Percentiles rank a stretch among this genome's conserved stretches.
Evolutionary conservation across 2,329 filamentous ascomycete species (phyloP).

Genomic region (Paraphaeosphaeria sporulosa): DNA sequence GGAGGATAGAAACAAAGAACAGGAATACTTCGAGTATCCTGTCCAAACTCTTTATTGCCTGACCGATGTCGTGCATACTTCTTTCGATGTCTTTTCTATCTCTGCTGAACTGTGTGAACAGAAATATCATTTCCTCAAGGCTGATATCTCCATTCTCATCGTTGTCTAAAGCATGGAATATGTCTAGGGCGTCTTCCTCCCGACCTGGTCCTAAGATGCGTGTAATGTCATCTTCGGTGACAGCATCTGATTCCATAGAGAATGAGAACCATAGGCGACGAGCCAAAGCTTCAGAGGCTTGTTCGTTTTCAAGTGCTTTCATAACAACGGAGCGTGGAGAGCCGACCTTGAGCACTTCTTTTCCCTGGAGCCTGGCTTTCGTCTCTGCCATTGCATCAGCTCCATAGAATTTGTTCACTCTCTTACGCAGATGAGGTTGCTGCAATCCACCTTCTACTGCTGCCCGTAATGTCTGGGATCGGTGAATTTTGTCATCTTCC

Average conservation of each 20-base stretch:
- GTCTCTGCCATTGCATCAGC: conserved; percentile 95
- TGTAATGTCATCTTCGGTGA: conserved; percentile 81
- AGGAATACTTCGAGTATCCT: conserved; percentile 83
- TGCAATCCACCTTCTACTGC: conserved; percentile 83
- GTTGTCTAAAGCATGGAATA: conserved; percentile 79
- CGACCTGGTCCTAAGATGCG: conserved; percentile 84
- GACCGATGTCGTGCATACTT: conserved; percentile 97
- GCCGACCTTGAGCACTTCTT: conserved; percentile 92
- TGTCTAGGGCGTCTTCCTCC: conserved; percentile 82
- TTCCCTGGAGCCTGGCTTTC: conserved; percentile 74
- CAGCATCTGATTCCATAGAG: conserved; percentile 84
- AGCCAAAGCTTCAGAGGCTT: conserved; percentile 85
- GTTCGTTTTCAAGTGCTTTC: conserved; percentile 84
- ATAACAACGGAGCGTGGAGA: conserved; percentile 89
- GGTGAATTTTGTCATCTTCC: conserved; percentile 74
- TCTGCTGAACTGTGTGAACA: conserved; percentile 81
- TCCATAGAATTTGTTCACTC: conserved; percentile 48
- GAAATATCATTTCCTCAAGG: conserved; percentile 92
- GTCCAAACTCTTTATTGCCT: conserved; percentile 91
- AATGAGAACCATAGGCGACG: conserved; percentile 98
- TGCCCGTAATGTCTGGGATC: conserved; percentile 77
- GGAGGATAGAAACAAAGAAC: conserved; percentile 79
- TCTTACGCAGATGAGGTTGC: too few relatives aligned
- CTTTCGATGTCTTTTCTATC: conserved; percentile 87
- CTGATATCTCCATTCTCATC: conserved; percentile 94